Conservation (phyloP, 768 basidiomycete genomes). For the Udeniomyces megalosporus region DNA sequence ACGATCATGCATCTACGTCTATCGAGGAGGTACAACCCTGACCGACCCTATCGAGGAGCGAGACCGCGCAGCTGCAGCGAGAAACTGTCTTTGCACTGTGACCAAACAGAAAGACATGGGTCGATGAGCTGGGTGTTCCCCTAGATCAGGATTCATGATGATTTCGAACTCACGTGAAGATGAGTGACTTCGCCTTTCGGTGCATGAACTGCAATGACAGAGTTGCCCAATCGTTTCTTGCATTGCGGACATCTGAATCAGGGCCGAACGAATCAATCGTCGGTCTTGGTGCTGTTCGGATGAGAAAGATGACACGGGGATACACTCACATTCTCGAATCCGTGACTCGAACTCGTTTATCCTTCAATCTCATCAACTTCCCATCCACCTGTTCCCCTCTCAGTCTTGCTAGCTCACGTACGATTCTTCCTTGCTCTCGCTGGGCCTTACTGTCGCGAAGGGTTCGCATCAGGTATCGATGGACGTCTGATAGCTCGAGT, state of each 20-base stretch:
- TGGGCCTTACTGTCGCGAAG: slow-evolving; percentile 43
- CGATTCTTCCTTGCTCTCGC: slow-evolving; percentile 48
- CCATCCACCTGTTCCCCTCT: slow-evolving; percentile 60
- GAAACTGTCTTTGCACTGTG: slow-evolving; percentile 13
- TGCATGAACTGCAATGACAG: slow-evolving; percentile 83
- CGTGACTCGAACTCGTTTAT: slow-evolving; percentile 68
- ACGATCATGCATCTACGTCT: too few relatives aligned
- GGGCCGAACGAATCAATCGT: slow-evolving; percentile 4
- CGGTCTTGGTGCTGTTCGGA: neutral
- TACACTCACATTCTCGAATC: slow-evolving; percentile 74
- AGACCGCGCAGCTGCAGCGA: slow-evolving; percentile 6
- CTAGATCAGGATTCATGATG: too few relatives aligned
- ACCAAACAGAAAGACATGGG: too few relatives aligned
- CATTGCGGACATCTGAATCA: slow-evolving; percentile 73
- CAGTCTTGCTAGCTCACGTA: slow-evolving; percentile 55
- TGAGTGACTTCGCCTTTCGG: slow-evolving; percentile 44
- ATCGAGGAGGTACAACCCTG: too few relatives aligned
- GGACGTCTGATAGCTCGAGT: slow-evolving; percentile 64
- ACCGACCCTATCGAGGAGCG: too few relatives aligned
- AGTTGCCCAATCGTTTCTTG: slow-evolving; percentile 79
- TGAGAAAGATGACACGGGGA: neutral
- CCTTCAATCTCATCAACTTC: slow-evolving; percentile 57
- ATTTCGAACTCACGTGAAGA: slow-evolving; percentile 4
- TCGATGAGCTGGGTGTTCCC: too few relatives aligned
- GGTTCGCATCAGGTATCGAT: slow-evolving; percentile 56